These are phyloP conservation scores for Colletotrichum phormii DNA, from an alignment of 2,329 filamentous ascomycete species.

Conservation along the genomic window DNA sequence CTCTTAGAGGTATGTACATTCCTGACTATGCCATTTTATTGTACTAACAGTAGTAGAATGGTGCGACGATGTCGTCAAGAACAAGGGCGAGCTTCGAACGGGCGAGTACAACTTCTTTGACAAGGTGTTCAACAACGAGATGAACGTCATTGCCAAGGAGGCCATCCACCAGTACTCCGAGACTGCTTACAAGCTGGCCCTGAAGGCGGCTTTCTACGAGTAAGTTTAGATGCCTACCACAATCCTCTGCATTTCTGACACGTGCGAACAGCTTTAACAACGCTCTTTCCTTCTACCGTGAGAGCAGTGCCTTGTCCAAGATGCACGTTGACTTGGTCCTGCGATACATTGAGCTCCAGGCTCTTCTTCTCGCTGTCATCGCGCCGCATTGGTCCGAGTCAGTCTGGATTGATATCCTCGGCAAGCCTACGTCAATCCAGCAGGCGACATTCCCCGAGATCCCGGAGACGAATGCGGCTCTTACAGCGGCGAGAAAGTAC, in stretches of 20 bases:
- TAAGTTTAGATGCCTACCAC: neutral
- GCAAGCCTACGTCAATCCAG: slow-evolving; percentile 82
- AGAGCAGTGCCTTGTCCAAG: slow-evolving; percentile 81
- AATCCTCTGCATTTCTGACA: slow-evolving; percentile 5
- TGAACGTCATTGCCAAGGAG: slow-evolving; percentile 86
- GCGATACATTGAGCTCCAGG: slow-evolving; percentile 88
- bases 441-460: slow-evolving; percentile 80
- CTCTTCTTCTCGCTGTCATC: slow-evolving; percentile 83
- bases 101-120: slow-evolving; percentile 87
- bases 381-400: slow-evolving; percentile 96
- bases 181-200: slow-evolving; percentile 71
- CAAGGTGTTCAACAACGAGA: slow-evolving; percentile 90
- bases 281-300: slow-evolving; percentile 91
- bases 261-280: slow-evolving; percentile 68
- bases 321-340: slow-evolving; percentile 87
- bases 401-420: slow-evolving; percentile 91
- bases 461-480: slow-evolving; percentile 70
- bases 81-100: slow-evolving; percentile 78
- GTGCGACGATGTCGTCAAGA: slow-evolving; percentile 86
- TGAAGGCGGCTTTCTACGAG: slow-evolving; percentile 90
- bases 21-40: too few species aligned
- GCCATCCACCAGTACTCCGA: slow-evolving; percentile 77
- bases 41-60: slow-evolving; percentile 67
- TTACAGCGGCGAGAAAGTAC: slow-evolving; percentile 86
- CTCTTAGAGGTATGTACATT: slow-evolving; percentile 42